A percentile compares a stretch with the other conserved stretches of the same genome.
Evolutionary conservation across 805 yeast genomes (phyloP).

Genomic region (Wickerhamiella sergipiensis): DNA sequence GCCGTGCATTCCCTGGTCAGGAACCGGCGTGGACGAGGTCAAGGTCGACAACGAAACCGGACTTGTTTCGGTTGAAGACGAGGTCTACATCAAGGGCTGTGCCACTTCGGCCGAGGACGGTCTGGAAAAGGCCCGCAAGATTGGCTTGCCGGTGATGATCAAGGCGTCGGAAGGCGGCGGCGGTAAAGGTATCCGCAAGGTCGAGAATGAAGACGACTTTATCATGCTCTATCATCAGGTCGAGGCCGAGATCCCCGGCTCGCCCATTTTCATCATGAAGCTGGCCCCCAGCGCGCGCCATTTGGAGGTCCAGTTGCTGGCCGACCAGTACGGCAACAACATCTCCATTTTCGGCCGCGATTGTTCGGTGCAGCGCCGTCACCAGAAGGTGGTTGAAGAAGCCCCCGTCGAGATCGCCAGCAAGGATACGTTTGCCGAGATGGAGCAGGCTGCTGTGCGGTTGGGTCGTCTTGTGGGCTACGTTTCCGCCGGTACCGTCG

Average conservation of each 20-base stretch:
- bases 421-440: constrained; percentile 66
- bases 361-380: constrained; percentile 99
- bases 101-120: constrained; percentile 81
- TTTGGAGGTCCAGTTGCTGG: constrained; percentile 91
- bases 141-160: constrained; percentile 98
- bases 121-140: constrained; percentile 62
- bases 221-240: constrained; percentile 75
- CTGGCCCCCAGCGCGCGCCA: constrained; percentile 97
- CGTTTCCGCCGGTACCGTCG: constrained; percentile 98
- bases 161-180: constrained; percentile 99
- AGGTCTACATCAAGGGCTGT: constrained; percentile 78
- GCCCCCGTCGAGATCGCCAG: constrained; percentile 97
- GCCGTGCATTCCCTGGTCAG: constrained; percentile 99
- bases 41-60: constrained; percentile 50
- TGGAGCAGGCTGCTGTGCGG: constrained; percentile 97
- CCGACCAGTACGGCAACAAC: constrained; percentile 97
- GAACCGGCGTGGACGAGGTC: constrained; percentile 89
- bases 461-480: constrained; percentile 94
- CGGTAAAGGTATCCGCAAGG: constrained; percentile 99
- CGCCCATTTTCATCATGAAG: constrained; percentile 96
- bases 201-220: constrained; percentile 71
- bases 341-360: constrained; percentile 97
- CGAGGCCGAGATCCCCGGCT: constrained; percentile 94
- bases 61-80: constrained; percentile 80
- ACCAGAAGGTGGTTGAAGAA: constrained; percentile 96